A percentile compares a stretch with the other conserved stretches of the same genome.
Evolutionary conservation across 2,329 filamentous ascomycete species (phyloP).

Genomic region (Exophiala phaeomuriformis): DNA sequence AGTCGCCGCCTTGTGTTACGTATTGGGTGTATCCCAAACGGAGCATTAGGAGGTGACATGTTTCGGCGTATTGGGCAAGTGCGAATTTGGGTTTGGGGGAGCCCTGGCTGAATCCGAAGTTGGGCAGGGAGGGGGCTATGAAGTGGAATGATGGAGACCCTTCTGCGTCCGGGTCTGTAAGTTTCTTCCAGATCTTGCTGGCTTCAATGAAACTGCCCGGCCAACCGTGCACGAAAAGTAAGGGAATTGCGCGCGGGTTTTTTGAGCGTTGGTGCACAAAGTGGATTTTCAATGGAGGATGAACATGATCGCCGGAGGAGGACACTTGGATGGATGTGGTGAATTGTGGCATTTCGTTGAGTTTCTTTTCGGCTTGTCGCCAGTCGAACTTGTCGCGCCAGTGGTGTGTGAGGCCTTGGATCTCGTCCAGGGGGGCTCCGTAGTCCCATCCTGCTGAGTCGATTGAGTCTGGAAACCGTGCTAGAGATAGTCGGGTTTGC

Average conservation of each 20-base stretch:
- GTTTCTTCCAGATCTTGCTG: slow-evolving; percentile 31
- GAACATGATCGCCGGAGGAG: slow-evolving; percentile 7
- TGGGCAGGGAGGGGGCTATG: slow-evolving; percentile 49
- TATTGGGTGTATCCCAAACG: slow-evolving; percentile 59
- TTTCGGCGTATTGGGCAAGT: slow-evolving; percentile 56
- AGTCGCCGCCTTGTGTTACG: slow-evolving; percentile 59
- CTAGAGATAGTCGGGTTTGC: slow-evolving; percentile 47
- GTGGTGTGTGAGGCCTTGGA: slow-evolving; percentile 51
- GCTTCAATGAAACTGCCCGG: slow-evolving; percentile 26
- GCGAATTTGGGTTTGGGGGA: slow-evolving; percentile 51
- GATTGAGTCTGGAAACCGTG: slow-evolving; percentile 53
- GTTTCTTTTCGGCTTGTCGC: slow-evolving; percentile 50
- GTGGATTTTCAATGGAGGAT: slow-evolving; percentile 28
- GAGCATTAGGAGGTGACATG: slow-evolving; percentile 61
- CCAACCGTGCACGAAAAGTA: slow-evolving; percentile 27
- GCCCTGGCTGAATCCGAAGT: slow-evolving; percentile 49
- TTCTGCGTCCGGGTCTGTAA: slow-evolving; percentile 33
- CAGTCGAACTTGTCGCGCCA: slow-evolving; percentile 57
- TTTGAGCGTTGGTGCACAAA: slow-evolving; percentile 33
- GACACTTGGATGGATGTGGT: slow-evolving; percentile 33
- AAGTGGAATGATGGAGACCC: slow-evolving; percentile 46
- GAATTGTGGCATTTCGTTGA: slow-evolving; percentile 58
- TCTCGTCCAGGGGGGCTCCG: slow-evolving; percentile 53
- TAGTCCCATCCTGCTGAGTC: slow-evolving; percentile 49
- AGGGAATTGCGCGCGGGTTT: slow-evolving; percentile 23